A percentile compares a stretch with the other conserved stretches of the same genome.
Evolutionary conservation across 1,139 yeast genomes (phyloP).

Genomic region (Diutina catenulata): DNA sequence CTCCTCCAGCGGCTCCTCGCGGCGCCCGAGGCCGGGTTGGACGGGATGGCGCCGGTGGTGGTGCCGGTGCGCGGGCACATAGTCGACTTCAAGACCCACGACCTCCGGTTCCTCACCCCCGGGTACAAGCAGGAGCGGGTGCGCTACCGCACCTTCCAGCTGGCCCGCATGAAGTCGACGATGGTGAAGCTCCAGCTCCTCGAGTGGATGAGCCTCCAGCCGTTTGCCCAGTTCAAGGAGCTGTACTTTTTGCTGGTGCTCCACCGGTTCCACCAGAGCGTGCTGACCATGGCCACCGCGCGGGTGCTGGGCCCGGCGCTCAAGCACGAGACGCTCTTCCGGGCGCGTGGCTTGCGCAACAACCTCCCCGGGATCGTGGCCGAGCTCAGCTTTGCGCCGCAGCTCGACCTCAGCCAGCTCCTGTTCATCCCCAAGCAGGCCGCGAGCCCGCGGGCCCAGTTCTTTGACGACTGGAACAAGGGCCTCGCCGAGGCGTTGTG

Average conservation of each 20-base stretch:
- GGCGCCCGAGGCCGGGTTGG: not conserved
- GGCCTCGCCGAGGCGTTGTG: not conserved
- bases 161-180: constrained; percentile 1
- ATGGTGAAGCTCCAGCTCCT: constrained; percentile 2
- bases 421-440: no score
- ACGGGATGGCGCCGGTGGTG: not conserved
- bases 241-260: not conserved
- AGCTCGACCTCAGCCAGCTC: not conserved
- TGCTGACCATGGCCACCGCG: no score
- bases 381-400: not conserved
- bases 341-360: not conserved
- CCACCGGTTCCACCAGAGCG: not conserved
- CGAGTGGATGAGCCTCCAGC: constrained; percentile 3
- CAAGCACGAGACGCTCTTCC: not conserved
- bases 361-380: not conserved
- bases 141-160: constrained; percentile 1
- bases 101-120: not conserved
- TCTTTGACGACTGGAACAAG: constrained; percentile 2
- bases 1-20: not conserved
- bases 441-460: not conserved
- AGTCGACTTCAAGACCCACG: constrained; percentile 1
- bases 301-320: no score
- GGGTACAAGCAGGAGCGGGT: not conserved
- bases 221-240: constrained; percentile 3
- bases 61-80: not conserved